phyloP scores from a whole-genome alignment of 2,329 filamentous ascomycete species.

The Colletotrichum coccodes region DNA sequence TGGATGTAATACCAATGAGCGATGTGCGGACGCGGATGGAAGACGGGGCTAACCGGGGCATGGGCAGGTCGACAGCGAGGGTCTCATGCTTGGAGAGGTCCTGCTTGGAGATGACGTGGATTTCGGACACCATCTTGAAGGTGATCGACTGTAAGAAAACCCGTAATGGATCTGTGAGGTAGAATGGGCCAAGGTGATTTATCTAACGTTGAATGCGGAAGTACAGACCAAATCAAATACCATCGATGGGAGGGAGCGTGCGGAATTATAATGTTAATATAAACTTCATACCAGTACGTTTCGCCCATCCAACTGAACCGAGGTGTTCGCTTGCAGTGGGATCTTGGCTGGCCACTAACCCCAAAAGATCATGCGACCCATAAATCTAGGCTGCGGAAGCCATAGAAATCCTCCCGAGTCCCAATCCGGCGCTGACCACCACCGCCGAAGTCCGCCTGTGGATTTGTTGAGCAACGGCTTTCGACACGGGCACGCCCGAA shows the following conservation, averaged over 20 bases:
- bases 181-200: too few species aligned
- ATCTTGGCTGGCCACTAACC: not conserved
- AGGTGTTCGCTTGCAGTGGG: not conserved
- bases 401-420: too few species aligned
- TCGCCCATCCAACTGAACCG: not conserved
- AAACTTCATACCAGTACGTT: not conserved
- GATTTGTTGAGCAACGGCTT: not conserved
- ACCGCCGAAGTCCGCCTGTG: not conserved
- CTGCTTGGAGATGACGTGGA: slow-evolving; percentile 42
- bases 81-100: slow-evolving; percentile 38
- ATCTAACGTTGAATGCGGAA: not conserved
- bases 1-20: slow-evolving; percentile 43
- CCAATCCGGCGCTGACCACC: not conserved
- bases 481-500: not conserved
- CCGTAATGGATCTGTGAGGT: accelerated
- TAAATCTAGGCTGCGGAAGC: not conserved
- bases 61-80: slow-evolving; percentile 9
- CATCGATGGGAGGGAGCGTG: not conserved
- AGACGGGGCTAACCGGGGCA: slow-evolving; percentile 35
- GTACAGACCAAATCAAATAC: not conserved
- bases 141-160: too few species aligned
- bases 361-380: too few species aligned
- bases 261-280: not conserved
- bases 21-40: slow-evolving; percentile 43
- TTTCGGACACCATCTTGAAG: slow-evolving; percentile 22